Evolutionary conservation across 371 early-diverging fungal species (phyloP).

Genomic region (Mortierella sp.): DNA sequence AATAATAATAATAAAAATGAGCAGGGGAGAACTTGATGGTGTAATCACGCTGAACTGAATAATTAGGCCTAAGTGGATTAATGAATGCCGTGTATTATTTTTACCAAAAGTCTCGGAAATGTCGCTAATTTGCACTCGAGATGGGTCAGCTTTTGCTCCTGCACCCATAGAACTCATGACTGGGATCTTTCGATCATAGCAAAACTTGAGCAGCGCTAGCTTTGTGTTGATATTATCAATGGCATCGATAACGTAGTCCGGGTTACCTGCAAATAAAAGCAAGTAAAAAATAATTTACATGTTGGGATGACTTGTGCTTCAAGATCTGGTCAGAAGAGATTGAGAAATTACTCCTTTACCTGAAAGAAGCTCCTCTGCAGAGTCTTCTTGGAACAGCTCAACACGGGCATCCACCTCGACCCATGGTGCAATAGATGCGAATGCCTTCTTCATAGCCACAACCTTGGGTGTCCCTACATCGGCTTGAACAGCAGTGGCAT

Average conservation of each 20-base stretch:
- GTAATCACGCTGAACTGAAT: no score
- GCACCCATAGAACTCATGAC: slow-evolving; percentile 96
- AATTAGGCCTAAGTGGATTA: background rate
- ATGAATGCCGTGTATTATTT: background rate
- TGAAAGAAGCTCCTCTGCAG: slow-evolving; percentile 76
- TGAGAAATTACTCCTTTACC: slow-evolving; percentile 61
- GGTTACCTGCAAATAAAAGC: slow-evolving; percentile 57
- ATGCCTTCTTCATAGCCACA: slow-evolving; percentile 76
- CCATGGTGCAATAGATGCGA: slow-evolving; percentile 83
- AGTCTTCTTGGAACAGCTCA: slow-evolving; percentile 79
- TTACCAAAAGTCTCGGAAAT: slow-evolving; percentile 91
- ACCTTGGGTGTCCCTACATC: slow-evolving; percentile 95
- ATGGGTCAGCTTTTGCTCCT: slow-evolving; percentile 94
- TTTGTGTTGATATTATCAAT: slow-evolving; percentile 97
- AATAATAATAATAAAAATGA: background rate
- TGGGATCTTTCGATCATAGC: slow-evolving; percentile 75
- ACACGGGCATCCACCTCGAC: slow-evolving; percentile 82
- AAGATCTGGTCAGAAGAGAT: background rate
- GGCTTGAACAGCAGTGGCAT: slow-evolving; percentile 88
- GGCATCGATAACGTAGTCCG: slow-evolving; percentile 89
- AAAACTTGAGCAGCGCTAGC: slow-evolving; percentile 87
- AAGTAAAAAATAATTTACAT: background rate
- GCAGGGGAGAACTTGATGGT: no score
- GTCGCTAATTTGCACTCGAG: slow-evolving; percentile 94
- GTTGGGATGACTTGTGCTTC: no score